A percentile compares a stretch with the other conserved stretches of the same genome.
phyloP scores from a whole-genome alignment of 225 moss, liverwort and hornwort genomes.

The Thuidium tamariscinum region DNA sequence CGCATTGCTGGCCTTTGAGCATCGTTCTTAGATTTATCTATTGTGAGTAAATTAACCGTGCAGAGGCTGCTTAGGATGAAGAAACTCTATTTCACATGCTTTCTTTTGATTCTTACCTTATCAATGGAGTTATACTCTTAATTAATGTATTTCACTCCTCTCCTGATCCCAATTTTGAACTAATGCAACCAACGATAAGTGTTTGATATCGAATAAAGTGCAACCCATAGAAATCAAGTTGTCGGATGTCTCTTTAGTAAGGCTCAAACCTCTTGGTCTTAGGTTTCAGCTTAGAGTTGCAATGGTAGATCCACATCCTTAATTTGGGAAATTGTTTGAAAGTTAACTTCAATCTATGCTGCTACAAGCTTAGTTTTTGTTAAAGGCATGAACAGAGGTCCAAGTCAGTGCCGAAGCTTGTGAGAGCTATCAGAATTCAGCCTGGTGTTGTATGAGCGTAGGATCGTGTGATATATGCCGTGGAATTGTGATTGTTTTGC shows the following conservation, averaged over 20 bases:
- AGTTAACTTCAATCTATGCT: not conserved
- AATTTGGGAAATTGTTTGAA: not conserved
- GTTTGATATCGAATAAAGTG: not conserved
- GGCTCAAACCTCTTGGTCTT: not conserved
- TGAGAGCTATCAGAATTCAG: not conserved
- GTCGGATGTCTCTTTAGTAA: not conserved
- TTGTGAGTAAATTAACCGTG: not conserved
- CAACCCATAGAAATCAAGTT: not conserved
- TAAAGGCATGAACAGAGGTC: not conserved
- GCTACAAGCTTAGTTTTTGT: not conserved
- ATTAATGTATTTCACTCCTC: not conserved
- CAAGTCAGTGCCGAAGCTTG: not conserved
- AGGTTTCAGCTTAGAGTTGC: not conserved
- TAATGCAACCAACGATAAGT: not conserved
- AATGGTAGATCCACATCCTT: not conserved
- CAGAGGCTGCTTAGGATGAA: not conserved
- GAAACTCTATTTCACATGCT: not conserved
- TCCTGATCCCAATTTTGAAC: not conserved
- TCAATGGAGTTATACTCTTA: not conserved
- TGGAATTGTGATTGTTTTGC: not conserved
- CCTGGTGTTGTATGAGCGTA: not conserved
- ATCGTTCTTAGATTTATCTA: not conserved
- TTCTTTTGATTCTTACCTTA: not conserved
- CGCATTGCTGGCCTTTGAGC: not conserved
- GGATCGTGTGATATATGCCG: not conserved